Conservation (phyloP, 2,329 filamentous ascomycete genomes). For the Pseudocercospora fuligena region DNA sequence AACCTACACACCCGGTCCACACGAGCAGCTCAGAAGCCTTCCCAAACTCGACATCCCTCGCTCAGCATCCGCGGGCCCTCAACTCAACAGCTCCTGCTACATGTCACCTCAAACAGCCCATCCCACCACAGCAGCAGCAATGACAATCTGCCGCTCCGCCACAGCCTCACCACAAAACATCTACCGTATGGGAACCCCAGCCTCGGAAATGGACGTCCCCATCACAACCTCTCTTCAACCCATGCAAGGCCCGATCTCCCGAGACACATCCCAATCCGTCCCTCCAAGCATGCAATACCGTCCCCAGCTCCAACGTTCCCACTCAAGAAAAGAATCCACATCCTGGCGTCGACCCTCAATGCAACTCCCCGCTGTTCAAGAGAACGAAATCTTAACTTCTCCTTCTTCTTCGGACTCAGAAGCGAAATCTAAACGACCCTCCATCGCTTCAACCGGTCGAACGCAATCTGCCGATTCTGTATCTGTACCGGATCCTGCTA, state of each 20-base stretch:
- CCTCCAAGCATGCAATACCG: conserved; percentile 89
- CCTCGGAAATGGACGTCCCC: conserved; percentile 89
- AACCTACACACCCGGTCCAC: conserved; percentile 48
- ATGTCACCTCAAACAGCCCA: conserved; percentile 34
- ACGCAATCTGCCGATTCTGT: conserved; percentile 31
- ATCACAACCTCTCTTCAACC: conserved; percentile 59
- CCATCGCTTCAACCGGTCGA: conserved; percentile 28
- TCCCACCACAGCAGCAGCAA: conserved; percentile 37
- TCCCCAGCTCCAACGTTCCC: conserved; percentile 46
- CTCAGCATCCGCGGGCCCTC: conserved; percentile 43
- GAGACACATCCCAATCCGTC: conserved; percentile 85
- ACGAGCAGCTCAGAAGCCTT: conserved; percentile 58
- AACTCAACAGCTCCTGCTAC: conserved; percentile 33
- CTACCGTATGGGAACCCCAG: conserved; percentile 82
- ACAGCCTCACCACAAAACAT: conserved; percentile 57
- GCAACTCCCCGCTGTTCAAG: conserved; percentile 71
- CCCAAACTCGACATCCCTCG: conserved; percentile 63
- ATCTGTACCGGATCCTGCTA: conserved; percentile 36
- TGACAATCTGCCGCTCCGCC: conserved; percentile 52
- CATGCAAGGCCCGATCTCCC: conserved; percentile 67
- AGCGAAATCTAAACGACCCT: conserved; percentile 48
- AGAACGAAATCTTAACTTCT: conserved; percentile 49
- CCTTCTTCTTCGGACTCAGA: conserved; percentile 25
- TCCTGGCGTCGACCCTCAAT: conserved; percentile 68
- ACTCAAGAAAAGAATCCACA: conserved; percentile 48